Evolutionary conservation across 2,329 filamentous ascomycete genomes (phyloP).

Genomic region (Ophiostoma fasciatum): DNA sequence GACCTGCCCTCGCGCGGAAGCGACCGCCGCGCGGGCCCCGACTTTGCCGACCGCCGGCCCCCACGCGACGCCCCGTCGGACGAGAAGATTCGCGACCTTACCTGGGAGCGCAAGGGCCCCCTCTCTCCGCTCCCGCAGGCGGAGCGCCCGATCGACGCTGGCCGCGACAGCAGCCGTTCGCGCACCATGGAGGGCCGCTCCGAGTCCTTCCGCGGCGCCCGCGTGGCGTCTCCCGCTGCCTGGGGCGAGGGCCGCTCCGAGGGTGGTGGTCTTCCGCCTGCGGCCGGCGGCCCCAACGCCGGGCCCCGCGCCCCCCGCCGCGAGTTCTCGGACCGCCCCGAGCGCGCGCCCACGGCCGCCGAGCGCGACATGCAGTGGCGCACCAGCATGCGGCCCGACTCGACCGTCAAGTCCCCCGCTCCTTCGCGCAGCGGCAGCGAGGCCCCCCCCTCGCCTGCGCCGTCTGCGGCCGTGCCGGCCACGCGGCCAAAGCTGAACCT

Average conservation of each 20-base stretch:
- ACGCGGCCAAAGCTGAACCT: slow-evolving; percentile 76
- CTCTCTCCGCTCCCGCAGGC: slow-evolving; percentile 53
- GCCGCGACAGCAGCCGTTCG: slow-evolving; percentile 40
- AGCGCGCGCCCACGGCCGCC: slow-evolving; percentile 68
- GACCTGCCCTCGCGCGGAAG: slow-evolving; percentile 22
- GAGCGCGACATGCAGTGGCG: slow-evolving; percentile 94
- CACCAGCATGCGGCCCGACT: slow-evolving; percentile 76
- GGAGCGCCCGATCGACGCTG: slow-evolving; percentile 29
- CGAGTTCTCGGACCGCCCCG: slow-evolving; percentile 53
- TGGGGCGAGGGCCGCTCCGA: slow-evolving; percentile 52
- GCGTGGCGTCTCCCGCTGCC: slow-evolving; percentile 54
- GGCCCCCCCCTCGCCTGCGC: slow-evolving; percentile 57
- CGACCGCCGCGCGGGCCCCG: slow-evolving; percentile 31
- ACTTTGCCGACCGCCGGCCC: slow-evolving; percentile 50
- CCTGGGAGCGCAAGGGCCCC: slow-evolving; percentile 90
- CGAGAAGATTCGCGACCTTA: slow-evolving; percentile 65
- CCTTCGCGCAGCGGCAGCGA: slow-evolving; percentile 60
- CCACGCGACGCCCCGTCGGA: slow-evolving; percentile 54
- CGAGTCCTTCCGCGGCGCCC: slow-evolving; percentile 45
- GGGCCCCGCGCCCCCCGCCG: slow-evolving; percentile 67
- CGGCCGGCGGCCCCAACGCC: slow-evolving; percentile 24
- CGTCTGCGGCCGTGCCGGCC: slow-evolving; percentile 30
- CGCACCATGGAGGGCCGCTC: slow-evolving; percentile 42
- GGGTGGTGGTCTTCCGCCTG: slow-evolving; percentile 1
- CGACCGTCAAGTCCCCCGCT: slow-evolving; percentile 43